Evolutionary conservation across 176 grass and related monocot genomes (phyloP), one percentile per base, ranked within the genome.

Genomic region (Guadua angustifolia): DNA sequence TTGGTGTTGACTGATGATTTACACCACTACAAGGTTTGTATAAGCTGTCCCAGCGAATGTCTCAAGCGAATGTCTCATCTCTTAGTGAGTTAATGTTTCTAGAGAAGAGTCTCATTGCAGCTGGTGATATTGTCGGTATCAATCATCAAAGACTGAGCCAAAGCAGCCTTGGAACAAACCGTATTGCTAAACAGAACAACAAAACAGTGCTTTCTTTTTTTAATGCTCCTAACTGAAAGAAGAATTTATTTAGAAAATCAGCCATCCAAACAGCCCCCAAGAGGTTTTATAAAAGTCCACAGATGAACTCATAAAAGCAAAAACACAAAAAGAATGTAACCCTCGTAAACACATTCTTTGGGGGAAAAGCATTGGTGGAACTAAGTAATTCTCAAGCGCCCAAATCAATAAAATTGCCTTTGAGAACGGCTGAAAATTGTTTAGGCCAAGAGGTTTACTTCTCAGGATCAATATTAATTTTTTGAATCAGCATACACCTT

Each of bases 401-500:
- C 10, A 4, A 62, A 17, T 29, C 0, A 83, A 81, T 16, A 67
- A 67, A 25, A 78, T 29, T 75, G 60, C 26, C 17, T 51, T 51
- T 47, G 19, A 71, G 3, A 10, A 84, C 69, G 46, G 38, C 35
- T 65, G 21, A 60, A 38, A 36, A 68, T 80, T 81, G 46, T 78
- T n/a, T 25, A 85, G 25, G 24, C 21, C 38, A 4, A 64, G 19
- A 66, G 36, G 39, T 66, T 66, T 46, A 50, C 45, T 21, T 62
- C 33, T 77, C 64, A 71, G 22, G 53, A 72, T 77, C 35, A 8
- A 75, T 5, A 81, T 25, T 56, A 78, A 80, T 39, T 63, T 8
- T 36, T 36, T 74, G 67, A 70, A 66, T 32, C 66, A 35, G 32
- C 43, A 74, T 70, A 73, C 73, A 97, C 92, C 94, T 97, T 97